These are phyloP conservation scores for Lignosus rhinocerotis DNA, from an alignment of 1,284 basidiomycete species.

Conservation along the genomic window DNA sequence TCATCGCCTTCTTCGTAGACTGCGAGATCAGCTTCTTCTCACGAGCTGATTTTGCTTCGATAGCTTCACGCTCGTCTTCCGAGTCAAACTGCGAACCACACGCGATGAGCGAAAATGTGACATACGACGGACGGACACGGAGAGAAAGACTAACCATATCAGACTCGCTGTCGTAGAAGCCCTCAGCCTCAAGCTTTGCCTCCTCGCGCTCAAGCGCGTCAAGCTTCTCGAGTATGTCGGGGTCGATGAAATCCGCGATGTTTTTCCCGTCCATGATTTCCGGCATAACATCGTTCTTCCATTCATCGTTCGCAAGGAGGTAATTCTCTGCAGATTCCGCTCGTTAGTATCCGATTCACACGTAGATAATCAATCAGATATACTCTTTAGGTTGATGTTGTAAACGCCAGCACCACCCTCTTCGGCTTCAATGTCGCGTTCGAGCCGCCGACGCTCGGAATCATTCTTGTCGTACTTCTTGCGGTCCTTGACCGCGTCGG, in stretches of 20 bases:
- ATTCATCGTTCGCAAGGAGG: constrained; percentile 86
- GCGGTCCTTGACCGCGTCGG: constrained; percentile 72
- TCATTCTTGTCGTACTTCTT: constrained; percentile 89
- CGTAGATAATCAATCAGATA: constrained; percentile 28
- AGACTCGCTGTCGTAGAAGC: constrained; percentile 91
- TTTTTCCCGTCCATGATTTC: constrained; percentile 99
- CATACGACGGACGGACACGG: background rate
- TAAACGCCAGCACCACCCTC: constrained; percentile 89
- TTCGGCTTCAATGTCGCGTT: constrained; percentile 80
- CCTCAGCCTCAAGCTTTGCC: constrained; percentile 89
- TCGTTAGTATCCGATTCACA: constrained; percentile 12
- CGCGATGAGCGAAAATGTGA: background rate
- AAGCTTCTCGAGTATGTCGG: constrained; percentile 96
- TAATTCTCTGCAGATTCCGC: constrained; percentile 71
- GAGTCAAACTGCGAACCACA: constrained; percentile 68
- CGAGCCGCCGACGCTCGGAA: constrained; percentile 68
- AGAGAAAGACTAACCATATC: constrained; percentile 62
- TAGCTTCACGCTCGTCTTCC: constrained; percentile 87
- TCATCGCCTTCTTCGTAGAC: constrained; percentile 82
- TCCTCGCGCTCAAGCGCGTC: constrained; percentile 98
- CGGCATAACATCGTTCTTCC: constrained; percentile 96
- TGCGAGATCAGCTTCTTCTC: constrained; percentile 81
- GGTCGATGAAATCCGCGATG: constrained; percentile 97
- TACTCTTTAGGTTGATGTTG: constrained; percentile 87
- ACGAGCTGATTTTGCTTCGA: constrained; percentile 64